phyloP scores from a whole-genome alignment of 2,329 filamentous ascomycete species.

The Ophiostoma australiae region DNA sequence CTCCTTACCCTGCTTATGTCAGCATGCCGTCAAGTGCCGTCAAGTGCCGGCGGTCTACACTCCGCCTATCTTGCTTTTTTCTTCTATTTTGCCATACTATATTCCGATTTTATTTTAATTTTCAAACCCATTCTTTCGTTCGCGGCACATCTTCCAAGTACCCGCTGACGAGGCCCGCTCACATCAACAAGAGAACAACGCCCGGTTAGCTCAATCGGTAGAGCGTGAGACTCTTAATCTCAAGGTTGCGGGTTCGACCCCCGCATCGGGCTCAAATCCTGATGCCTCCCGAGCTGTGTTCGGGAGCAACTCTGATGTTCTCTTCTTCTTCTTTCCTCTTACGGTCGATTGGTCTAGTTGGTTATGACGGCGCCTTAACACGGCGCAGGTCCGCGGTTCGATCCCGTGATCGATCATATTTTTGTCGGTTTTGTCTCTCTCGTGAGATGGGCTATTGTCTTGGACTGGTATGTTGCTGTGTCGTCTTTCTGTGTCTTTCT shows the following conservation, averaged over 20 bases:
- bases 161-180: not conserved
- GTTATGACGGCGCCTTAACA: slow-evolving; percentile 1
- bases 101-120: no score
- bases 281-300: slow-evolving; percentile 30
- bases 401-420: not conserved
- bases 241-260: slow-evolving; percentile 40
- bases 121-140: no score
- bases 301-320: not conserved
- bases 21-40: no score
- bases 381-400: not conserved
- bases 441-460: no score
- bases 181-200: slow-evolving; percentile 29
- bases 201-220: slow-evolving; percentile 65
- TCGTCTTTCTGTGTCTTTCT: not conserved
- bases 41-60: no score
- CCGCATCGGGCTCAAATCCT: slow-evolving; percentile 45
- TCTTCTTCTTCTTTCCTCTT: not conserved
- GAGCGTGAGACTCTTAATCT: slow-evolving; percentile 66
- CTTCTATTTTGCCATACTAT: no score
- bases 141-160: not conserved
- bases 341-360: slow-evolving; percentile 1
- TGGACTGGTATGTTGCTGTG: no score
- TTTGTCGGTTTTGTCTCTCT: not conserved
- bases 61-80: no score
- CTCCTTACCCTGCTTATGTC: no score